These are phyloP conservation scores for Pleurotus sapidus DNA, from an alignment of 768 basidiomycete genomes.

Conservation along the genomic window DNA sequence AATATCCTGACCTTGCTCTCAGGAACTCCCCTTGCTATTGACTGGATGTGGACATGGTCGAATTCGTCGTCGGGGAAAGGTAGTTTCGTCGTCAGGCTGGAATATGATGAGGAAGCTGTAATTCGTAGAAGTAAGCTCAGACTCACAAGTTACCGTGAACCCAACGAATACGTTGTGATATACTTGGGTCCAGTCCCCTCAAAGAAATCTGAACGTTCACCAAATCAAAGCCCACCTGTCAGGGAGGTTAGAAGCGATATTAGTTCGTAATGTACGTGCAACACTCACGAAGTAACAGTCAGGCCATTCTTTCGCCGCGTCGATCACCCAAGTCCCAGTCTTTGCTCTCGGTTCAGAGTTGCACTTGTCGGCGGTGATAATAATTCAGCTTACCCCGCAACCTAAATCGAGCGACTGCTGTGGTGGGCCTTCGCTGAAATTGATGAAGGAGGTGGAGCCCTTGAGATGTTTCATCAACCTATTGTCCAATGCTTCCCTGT, in stretches of 20 bases:
- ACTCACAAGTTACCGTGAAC: slow-evolving; percentile 74
- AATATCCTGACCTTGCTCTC: slow-evolving; percentile 62
- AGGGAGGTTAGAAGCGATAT: background rate
- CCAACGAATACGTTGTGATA: slow-evolving; percentile 66
- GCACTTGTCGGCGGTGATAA: background rate
- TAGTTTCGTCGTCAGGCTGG: slow-evolving; percentile 68
- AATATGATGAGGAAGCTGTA: background rate
- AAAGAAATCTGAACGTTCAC: slow-evolving; percentile 70
- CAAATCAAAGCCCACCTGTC: slow-evolving; percentile 75
- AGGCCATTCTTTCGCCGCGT: slow-evolving; percentile 71
- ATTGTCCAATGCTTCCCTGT: slow-evolving; percentile 56
- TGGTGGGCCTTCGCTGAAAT: slow-evolving; percentile 51
- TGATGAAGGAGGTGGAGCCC: slow-evolving; percentile 56
- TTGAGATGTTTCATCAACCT: slow-evolving; percentile 45
- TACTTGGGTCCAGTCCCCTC: slow-evolving; percentile 42
- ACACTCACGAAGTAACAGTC: slow-evolving; percentile 57
- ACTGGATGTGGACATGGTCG: slow-evolving; percentile 73
- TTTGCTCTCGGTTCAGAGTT: slow-evolving; percentile 19
- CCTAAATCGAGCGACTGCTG: slow-evolving; percentile 63
- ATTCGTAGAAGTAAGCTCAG: background rate
- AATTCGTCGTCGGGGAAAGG: slow-evolving; percentile 85
- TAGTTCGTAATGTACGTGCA: background rate
- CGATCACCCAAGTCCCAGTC: slow-evolving; percentile 71
- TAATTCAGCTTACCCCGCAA: slow-evolving; percentile 55
- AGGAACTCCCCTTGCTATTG: slow-evolving; percentile 64